Evolutionary conservation across 2,329 filamentous ascomycete species (phyloP), one percentile per base, ranked within the genome.

Genomic region (Blastomyces percursus): DNA sequence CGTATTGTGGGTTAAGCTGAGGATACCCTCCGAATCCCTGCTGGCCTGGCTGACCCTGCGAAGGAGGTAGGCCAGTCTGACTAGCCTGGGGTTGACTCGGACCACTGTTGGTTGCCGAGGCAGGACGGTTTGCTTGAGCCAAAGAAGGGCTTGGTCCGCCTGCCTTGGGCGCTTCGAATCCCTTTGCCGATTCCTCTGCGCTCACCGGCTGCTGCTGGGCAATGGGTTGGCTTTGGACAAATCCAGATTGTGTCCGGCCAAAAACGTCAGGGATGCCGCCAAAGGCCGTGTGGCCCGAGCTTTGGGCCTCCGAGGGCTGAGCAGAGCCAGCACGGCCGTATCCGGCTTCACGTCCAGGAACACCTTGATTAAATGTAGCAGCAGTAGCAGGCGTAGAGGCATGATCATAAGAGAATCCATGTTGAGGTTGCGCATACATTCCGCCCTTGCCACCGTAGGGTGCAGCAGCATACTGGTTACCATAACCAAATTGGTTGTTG

Each of bases 381-480:
- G 80, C 79, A 65, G 84, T 86, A 42, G 83, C 85, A 12, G 86
- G 85, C 27, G 85, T 86, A 19, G 85, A 83, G 1, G 83, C 82
- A 71, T 88, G 83, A 54, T 88, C 86, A 68, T 84, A 86, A 9
- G 83, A 82, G 71, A 86, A 88, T 62, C 76, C 80, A 67, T 85
- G 83, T 67, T 82, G 80, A 50, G 84, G 83, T 68, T 85, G 84
- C 40, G 80, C 83, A 69, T 87, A 87, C 82, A 86, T 85, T 67
- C 79, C 80, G 66, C 80, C 82, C 67, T 83, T 82, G 61, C 80
- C 81, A 19, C 24, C 56, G 64, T 82, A 85, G 19, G 77, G 78
- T 46, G 72, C 78, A 60, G 78, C 78, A 60, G 78, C 78, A 66
- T 79, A 80, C 67, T 80, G 79, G 65, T 76, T 80, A 51, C 74